Evolutionary conservation across 345 rosid genomes (phyloP), one percentile per base, ranked within the genome.

Genomic region (Gossypium longicalyx): DNA sequence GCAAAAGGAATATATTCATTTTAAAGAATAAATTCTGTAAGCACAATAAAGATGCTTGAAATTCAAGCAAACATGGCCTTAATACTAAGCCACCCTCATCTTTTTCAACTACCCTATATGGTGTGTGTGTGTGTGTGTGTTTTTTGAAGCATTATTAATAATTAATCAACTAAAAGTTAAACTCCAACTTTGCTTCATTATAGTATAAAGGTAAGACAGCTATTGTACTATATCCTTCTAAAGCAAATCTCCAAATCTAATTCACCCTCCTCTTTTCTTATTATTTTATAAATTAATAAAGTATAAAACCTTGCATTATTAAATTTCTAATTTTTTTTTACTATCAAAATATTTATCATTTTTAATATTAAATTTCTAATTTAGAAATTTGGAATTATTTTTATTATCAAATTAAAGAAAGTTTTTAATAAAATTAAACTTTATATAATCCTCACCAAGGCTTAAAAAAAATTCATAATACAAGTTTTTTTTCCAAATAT

Each of bases 21-120:
- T 78, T 79, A 61, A 72, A 78, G 92, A 84, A 93, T 88, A 88
- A 87, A 86, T 87, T 87, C 88, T 80, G 79, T 65, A 72, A 83
- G 87, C 88, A 82, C 81, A 67, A 23, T 15, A 85, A 88, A 88
- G 98, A 91, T 88, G 94, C 94, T 91, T 92, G 88, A 86, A 86
- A 79, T 74, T 89, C 88, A 92, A 94, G 98, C 97, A 83, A 90
- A 84, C 87, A 74, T 85, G 81, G 79, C 89, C 87, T 84, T 76
- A 81, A 81, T 59, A 67, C 78, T 84, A 86, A 88, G 81, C 87
- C 91, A 85, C 73, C 85, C 77, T 22, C 12, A 2, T 71, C 85
- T 82, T 86, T 87, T 83, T 82, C 62, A 52, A 63, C n/a, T 82
- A 23, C 45, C 27, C 71, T 80, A 71, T 56, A 27, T 34, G 38